These are phyloP conservation scores for Arthrobotrys megalospora DNA, from an alignment of 2,329 filamentous ascomycete genomes.

Conservation along the genomic window DNA sequence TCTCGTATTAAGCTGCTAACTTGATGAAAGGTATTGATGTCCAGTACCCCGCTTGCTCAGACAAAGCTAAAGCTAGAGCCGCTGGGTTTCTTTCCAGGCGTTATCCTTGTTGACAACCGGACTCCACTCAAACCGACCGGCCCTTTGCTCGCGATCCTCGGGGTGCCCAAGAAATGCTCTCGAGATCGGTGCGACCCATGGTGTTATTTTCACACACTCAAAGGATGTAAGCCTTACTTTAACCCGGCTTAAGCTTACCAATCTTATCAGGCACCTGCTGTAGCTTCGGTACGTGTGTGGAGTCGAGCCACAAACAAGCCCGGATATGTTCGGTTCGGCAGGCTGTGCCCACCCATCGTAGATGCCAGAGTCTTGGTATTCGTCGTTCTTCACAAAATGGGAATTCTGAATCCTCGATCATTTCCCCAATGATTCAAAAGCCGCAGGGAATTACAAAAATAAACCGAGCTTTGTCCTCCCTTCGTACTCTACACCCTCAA, in stretches of 20 bases:
- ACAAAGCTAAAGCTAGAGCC: conserved; percentile 11
- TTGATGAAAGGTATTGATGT: not conserved
- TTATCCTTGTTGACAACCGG: conserved; percentile 30
- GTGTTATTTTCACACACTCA: not conserved
- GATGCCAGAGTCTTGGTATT: conserved; percentile 2
- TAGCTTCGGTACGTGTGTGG: conserved; percentile 11
- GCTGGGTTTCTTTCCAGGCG: conserved; percentile 3
- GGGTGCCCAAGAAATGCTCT: conserved; percentile 32
- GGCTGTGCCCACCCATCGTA: conserved; percentile 8
- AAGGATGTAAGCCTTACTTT: conserved; percentile 24
- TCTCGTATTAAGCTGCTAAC: conserved; percentile 14
- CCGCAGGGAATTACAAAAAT: conserved; percentile 2
- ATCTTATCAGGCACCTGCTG: conserved; percentile 47
- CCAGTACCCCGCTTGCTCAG: not conserved
- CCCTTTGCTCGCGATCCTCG: conserved; percentile 34
- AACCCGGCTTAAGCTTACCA: conserved; percentile 37
- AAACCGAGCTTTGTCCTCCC: conserved; percentile 16
- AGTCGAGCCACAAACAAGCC: conserved; percentile 7
- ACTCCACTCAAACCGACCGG: conserved; percentile 18
- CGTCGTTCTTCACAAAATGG: conserved; percentile 10
- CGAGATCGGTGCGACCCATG: conserved; percentile 37
- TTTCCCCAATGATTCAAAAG: not conserved
- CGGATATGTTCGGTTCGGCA: conserved; percentile 37
- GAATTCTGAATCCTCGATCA: conserved; percentile 36
- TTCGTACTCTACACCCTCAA: not conserved